Conservation (phyloP, 768 basidiomycete species). For the Pulveroboletus sp. region DNA sequence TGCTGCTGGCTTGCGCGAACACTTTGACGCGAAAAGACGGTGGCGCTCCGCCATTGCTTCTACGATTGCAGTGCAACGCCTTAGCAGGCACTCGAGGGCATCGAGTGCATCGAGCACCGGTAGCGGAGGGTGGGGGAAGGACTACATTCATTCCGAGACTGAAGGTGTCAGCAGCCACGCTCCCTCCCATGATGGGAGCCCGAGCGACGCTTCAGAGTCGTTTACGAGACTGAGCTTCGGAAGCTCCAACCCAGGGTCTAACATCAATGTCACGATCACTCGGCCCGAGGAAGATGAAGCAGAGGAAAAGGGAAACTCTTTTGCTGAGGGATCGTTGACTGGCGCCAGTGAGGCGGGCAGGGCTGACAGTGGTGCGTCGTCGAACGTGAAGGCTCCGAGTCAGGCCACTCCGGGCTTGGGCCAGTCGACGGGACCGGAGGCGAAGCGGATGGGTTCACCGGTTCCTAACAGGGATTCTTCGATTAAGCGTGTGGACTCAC, state of each 20-base stretch:
- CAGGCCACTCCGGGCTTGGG: not conserved
- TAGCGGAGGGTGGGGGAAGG: conserved; percentile 37
- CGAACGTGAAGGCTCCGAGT: not conserved
- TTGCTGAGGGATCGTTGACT: conserved; percentile 10
- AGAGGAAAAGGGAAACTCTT: conserved; percentile 1
- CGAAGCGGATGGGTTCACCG: not conserved
- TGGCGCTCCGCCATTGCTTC: conserved; percentile 69
- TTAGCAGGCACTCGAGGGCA: conserved; percentile 25
- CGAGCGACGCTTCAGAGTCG: conserved; percentile 17
- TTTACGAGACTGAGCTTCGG: conserved; percentile 28
- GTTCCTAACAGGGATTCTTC: not conserved
- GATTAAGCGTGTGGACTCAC: conserved; percentile 2
- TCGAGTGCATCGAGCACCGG: conserved; percentile 27
- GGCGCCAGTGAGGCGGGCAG: conserved; percentile 11
- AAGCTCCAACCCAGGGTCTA: conserved; percentile 34
- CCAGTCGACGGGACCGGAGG: conserved; percentile 5
- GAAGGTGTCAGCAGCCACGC: conserved; percentile 31
- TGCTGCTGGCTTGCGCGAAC: conserved; percentile 63
- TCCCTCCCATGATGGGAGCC: conserved; percentile 31
- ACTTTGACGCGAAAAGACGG: conserved; percentile 71
- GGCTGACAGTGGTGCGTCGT: not conserved
- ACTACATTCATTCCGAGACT: conserved; percentile 20
- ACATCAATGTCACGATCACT: conserved; percentile 40
- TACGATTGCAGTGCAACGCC: conserved; percentile 37
- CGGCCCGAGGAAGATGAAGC: conserved; percentile 23